Evolutionary conservation across 495 filamentous ascomycete genomes (phyloP).

Genomic region (Coniosporium apollinis): DNA sequence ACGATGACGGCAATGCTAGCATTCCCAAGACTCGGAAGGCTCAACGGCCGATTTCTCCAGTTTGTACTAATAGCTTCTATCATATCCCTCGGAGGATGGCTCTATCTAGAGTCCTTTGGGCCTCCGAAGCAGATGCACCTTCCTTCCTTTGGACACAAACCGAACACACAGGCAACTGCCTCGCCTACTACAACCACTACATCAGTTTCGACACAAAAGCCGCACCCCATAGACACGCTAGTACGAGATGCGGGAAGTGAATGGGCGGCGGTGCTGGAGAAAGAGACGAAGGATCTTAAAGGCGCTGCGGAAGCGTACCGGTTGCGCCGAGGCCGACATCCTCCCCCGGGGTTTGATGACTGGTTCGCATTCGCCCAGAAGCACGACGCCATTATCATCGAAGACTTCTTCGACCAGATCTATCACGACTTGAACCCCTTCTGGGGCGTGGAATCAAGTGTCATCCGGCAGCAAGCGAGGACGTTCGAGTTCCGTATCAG

Average conservation of each 20-base stretch:
- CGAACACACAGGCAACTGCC: no score
- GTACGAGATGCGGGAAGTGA: conserved; percentile 13
- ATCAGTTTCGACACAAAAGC: no score
- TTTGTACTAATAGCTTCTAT: background rate
- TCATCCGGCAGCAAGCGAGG: conserved; percentile 18
- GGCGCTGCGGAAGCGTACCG: conserved; percentile 18
- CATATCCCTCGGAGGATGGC: background rate
- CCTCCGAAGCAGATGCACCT: background rate
- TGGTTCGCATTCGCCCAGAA: conserved; percentile 21
- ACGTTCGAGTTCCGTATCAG: conserved; percentile 12
- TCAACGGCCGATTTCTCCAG: background rate
- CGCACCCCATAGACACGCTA: conserved; percentile 23
- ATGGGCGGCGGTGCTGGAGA: conserved; percentile 10
- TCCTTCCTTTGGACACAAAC: background rate
- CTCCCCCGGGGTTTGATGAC: conserved; percentile 21
- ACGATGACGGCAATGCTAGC: no score
- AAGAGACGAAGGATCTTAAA: conserved; percentile 15
- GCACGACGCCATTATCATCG: conserved; percentile 18
- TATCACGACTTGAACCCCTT: conserved; percentile 23
- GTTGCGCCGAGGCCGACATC: conserved; percentile 19
- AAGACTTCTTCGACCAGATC: conserved; percentile 27
- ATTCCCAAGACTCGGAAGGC: no score
- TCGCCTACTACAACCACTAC: no score
- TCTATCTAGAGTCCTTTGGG: background rate
- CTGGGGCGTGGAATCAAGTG: conserved; percentile 19